Conservation (phyloP, 805 yeast genomes). For the Monosporozyma aerobia region DNA sequence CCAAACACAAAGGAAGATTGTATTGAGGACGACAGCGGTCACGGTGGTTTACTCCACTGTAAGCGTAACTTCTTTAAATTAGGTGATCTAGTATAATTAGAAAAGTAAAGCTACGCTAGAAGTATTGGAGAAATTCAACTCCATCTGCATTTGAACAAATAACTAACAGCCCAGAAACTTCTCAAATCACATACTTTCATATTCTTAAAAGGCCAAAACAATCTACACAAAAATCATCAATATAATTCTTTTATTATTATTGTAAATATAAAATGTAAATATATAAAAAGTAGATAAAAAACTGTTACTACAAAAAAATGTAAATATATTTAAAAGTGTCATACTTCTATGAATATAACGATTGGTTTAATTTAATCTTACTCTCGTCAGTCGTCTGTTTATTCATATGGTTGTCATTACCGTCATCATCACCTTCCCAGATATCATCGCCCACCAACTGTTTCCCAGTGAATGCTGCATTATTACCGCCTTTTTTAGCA, state of each 20-base stretch:
- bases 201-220: background rate
- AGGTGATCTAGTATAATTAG: conserved; percentile 20
- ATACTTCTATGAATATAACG: conserved; percentile 19
- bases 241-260: background rate
- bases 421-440: conserved; percentile 19
- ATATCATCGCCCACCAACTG: conserved; percentile 25
- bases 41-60: conserved; percentile 60
- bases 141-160: background rate
- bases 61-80: conserved; percentile 51
- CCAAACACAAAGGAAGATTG: conserved; percentile 13
- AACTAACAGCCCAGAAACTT: background rate
- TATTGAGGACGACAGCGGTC: conserved; percentile 15
- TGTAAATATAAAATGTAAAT: background rate
- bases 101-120: background rate
- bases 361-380: conserved; percentile 22
- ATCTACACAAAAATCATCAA: background rate
- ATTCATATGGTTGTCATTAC: background rate
- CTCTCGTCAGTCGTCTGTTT: conserved; percentile 6
- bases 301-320: background rate
- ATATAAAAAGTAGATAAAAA: background rate
- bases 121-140: background rate
- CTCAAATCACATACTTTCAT: background rate
- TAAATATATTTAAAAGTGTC: background rate
- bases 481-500: conserved; percentile 22
- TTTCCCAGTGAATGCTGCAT: conserved; percentile 17